These are phyloP conservation scores for Platanthera zijinensis DNA, from an alignment of 106 monocot species.

Conservation along the genomic window DNA sequence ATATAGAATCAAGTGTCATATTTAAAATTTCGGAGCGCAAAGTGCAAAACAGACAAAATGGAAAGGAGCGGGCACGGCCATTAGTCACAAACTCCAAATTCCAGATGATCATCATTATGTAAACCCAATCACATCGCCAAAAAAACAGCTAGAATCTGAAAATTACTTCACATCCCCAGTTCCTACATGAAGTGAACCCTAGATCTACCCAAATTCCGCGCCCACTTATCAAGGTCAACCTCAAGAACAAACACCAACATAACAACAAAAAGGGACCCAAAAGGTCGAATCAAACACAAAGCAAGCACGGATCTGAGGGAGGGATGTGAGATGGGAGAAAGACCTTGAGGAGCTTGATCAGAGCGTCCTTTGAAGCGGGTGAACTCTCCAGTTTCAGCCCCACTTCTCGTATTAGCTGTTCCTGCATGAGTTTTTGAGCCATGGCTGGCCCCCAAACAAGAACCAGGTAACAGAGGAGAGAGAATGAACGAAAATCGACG, in stretches of 20 bases:
- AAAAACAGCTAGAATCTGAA: not conserved
- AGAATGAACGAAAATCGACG: not conserved
- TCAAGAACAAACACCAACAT: not conserved
- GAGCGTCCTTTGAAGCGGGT: slow-evolving; percentile 73
- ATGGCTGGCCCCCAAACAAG: slow-evolving; percentile 8
- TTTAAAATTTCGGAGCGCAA: not conserved
- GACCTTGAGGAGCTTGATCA: slow-evolving; percentile 80
- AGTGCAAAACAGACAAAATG: not conserved
- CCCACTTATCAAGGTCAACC: not conserved
- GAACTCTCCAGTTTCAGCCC: slow-evolving; percentile 68
- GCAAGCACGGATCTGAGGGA: not conserved
- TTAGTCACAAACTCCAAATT: not conserved
- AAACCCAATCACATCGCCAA: not conserved
- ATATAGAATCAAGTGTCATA: too few relatives aligned
- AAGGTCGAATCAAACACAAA: not conserved
- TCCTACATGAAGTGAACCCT: slow-evolving; percentile 1
- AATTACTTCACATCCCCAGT: not conserved
- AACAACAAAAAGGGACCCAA: not conserved
- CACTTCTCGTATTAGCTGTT: slow-evolving; percentile 72
- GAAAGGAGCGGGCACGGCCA: not conserved
- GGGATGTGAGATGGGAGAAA: not conserved
- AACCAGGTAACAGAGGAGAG: not conserved
- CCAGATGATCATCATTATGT: not conserved
- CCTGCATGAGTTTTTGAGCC: slow-evolving; percentile 37
- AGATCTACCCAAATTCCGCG: slow-evolving; percentile 1